Conservation (phyloP, 2,329 filamentous ascomycete species). For the Ilyonectria robusta region DNA sequence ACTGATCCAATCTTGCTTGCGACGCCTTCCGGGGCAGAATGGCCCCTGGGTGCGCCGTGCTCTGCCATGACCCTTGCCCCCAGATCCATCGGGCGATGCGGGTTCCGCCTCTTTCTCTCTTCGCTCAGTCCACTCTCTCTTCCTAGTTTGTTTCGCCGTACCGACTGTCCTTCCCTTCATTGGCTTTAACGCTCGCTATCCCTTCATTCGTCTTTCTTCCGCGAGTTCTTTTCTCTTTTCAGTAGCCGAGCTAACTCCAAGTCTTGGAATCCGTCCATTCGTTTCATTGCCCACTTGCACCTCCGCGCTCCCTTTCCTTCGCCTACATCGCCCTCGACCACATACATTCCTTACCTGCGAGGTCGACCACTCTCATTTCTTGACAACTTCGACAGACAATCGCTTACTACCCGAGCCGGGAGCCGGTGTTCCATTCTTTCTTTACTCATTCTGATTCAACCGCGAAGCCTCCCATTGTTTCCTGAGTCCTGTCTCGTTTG, state of each 20-base stretch:
- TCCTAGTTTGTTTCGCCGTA: slow-evolving; percentile 23
- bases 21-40: slow-evolving; percentile 31
- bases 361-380: slow-evolving; percentile 35
- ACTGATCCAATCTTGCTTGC: slow-evolving; percentile 47
- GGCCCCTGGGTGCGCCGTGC: slow-evolving; percentile 19
- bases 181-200: slow-evolving; percentile 40
- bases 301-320: slow-evolving; percentile 28
- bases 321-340: slow-evolving; percentile 28
- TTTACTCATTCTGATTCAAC: slow-evolving; percentile 17
- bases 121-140: slow-evolving; percentile 15
- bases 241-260: slow-evolving; percentile 42
- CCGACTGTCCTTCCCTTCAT: slow-evolving; percentile 29
- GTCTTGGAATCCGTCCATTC: slow-evolving; percentile 27
- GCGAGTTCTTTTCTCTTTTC: slow-evolving; percentile 25
- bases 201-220: slow-evolving; percentile 37
- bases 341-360: slow-evolving; percentile 43
- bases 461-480: neutral
- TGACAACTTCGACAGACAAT: slow-evolving; percentile 4
- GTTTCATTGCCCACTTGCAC: slow-evolving; percentile 26
- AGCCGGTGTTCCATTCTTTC: slow-evolving; percentile 12
- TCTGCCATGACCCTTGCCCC: slow-evolving; percentile 13
- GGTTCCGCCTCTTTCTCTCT: slow-evolving; percentile 14
- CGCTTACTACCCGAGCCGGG: slow-evolving; percentile 4
- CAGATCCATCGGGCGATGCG: slow-evolving; percentile 20
- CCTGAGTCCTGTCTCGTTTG: slow-evolving; percentile 8